Base-by-base conservation (phyloP, 805 yeast species). In the Kurtzmaniella fragi region DNA sequence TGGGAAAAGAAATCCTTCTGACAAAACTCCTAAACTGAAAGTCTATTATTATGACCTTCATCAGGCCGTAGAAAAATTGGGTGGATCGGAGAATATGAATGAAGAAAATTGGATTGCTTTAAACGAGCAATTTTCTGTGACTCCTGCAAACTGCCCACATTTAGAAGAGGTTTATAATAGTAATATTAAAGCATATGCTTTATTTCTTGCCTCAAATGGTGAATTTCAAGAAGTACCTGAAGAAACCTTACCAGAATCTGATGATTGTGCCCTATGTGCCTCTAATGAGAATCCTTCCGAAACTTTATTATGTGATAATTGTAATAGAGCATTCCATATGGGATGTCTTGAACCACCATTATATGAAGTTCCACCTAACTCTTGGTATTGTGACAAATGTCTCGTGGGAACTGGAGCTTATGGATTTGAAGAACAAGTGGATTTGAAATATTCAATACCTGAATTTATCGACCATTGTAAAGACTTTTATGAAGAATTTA, bases 401-500 rank as follows among this genome's bases (percentile, higher is more conserved):
- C 64, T 90, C n/a, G 69, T 84, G 11, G 96, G 95, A 0, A 82
- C 86, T 31, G 91, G 93, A 1, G 89, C 80, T 46, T 90, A 87
- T 53, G 95, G 95, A 0, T 90, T 91, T 57, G 90, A 84, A 46
- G 93, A 84, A 46, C 59, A 60, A 27, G 67, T 70, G 1, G 74
- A 80, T 1, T 55, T 66, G 14, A 62, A 66, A 32, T 82, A 82
- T 52, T 66, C 82, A 0, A 60, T 86, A 12, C 57, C 64, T 0
- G 80, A 82, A 41, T 90, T 89, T 56, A 71, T 75, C 45, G 57
- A 71, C 3, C 63, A 75, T 43, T 81, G 87, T 45, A 57, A 62
- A 27, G 62, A 70, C 17, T 80, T 80, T 49, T 62, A 65, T 8
- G 44, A 58, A 8, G 66, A 75, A 46, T 74, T 78, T 51, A 42